These are phyloP conservation scores for Setaria viridis DNA, from an alignment of 202 grass and related monocot genomes.

Conservation along the genomic window DNA sequence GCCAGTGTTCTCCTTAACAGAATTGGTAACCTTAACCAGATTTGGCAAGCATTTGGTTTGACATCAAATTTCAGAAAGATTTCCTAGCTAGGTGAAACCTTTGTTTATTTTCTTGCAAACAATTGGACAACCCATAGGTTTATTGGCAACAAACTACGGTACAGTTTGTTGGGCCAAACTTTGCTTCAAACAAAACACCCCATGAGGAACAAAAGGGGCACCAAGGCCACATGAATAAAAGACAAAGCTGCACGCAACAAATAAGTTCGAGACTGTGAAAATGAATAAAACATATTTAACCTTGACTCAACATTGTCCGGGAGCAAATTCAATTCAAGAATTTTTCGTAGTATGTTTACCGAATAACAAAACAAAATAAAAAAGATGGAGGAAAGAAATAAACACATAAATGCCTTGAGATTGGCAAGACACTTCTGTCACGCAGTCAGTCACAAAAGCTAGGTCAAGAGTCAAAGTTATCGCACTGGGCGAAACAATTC, in stretches of 20 bases:
- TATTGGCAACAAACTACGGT: background rate
- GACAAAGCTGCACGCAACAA: background rate
- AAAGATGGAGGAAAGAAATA: background rate
- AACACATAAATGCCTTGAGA: background rate
- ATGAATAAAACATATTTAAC: constrained; percentile 4
- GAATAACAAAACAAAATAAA: background rate
- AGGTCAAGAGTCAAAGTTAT: background rate
- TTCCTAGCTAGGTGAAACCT: background rate
- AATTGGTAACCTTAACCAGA: background rate
- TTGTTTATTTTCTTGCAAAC: background rate
- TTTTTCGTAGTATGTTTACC: background rate
- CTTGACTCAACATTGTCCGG: background rate
- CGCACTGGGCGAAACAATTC: background rate
- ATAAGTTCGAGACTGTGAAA: constrained; percentile 8
- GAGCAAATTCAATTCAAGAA: background rate
- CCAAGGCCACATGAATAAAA: background rate
- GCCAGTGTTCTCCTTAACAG: background rate
- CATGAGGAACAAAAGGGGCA: background rate
- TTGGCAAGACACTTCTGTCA: background rate
- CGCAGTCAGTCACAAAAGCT: background rate
- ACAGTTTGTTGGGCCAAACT: background rate
- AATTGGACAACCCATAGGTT: background rate
- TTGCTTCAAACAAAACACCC: constrained; percentile 9
- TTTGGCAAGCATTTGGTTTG: background rate
- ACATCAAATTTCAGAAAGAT: background rate